A percentile compares a stretch with the other conserved stretches of the same genome.
Conservation (phyloP, 768 basidiomycete genomes). For the Rhizopogon sp. region DNA sequence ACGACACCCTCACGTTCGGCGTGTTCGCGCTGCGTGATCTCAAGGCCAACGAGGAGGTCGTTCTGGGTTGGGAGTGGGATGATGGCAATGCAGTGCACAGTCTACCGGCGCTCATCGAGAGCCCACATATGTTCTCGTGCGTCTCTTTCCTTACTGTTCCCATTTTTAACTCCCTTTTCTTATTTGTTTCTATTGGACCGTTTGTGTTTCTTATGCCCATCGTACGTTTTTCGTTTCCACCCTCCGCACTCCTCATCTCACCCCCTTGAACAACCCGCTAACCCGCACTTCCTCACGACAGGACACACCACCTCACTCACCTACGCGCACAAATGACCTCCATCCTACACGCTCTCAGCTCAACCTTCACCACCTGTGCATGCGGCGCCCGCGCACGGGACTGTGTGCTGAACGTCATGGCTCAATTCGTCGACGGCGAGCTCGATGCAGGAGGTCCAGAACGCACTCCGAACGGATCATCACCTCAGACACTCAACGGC, state of each 20-base stretch:
- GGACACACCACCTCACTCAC: slow-evolving; percentile 43
- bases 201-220: not conserved
- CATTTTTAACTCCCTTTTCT: not conserved
- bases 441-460: slow-evolving; percentile 10
- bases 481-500: slow-evolving; percentile 1
- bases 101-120: slow-evolving; percentile 61
- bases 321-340: slow-evolving; percentile 63
- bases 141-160: slow-evolving; percentile 25
- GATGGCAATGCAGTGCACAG: slow-evolving; percentile 82
- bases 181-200: slow-evolving; percentile 5
- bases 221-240: not conserved
- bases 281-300: slow-evolving; percentile 13
- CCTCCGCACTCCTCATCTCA: not conserved
- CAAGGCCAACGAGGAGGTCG: slow-evolving; percentile 76
- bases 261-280: not conserved
- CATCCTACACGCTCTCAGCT: slow-evolving; percentile 63
- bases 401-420: slow-evolving; percentile 63
- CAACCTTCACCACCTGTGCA: slow-evolving; percentile 71
- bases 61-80: slow-evolving; percentile 96
- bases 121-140: slow-evolving; percentile 54
- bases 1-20: slow-evolving; percentile 58
- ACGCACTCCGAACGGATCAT: too few relatives aligned
- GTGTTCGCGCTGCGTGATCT: slow-evolving; percentile 78
- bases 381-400: slow-evolving; percentile 59
- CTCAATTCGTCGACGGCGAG: slow-evolving; percentile 50